Evolutionary conservation across 331 rosid species (phyloP), one percentile per base, ranked within the genome.

Genomic region (Rosa hybrid): DNA sequence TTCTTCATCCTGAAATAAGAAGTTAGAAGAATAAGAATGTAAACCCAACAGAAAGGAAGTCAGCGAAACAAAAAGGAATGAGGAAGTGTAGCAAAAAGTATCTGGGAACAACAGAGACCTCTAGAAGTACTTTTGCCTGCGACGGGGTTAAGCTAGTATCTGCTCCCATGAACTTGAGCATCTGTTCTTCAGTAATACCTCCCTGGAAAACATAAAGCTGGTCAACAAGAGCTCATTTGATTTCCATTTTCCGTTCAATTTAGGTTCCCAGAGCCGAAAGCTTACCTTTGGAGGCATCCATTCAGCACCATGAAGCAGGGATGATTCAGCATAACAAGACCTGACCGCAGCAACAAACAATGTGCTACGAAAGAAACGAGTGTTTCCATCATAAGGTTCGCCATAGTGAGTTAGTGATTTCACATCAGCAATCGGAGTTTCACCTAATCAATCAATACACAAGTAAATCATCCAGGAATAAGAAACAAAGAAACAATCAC

Each of bases 211-310:
- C 60, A 44, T 53, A 77, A 77, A 30, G 39, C 0, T 49, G 5
- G 16, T 12, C 8, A 18, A 6, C 8, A 7, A 6, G 59, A 42
- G 21, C 49, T 12, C 21, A 18, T 27, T 34, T 18, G 16, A 17
- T 48, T 27, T 64, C 30, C 8, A 14, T 16, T 27, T 62, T 30
- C 38, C 0, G 0, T 34, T 20, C 62, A 63, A 77, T 7, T 42
- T 14, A 17, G 8, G 16, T 48, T 11, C 77, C 30, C 5, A 8
- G 69, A 76, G 25, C 41, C 45, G 23, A 76, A 13, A 77, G 72
- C 87, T 81, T 69, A 93, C 99, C 97, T 95, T 95, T 39, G 98
- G 99, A n/a, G 99, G 84, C 98, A 93, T 93, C 99, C 99, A 93
- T 16, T 95, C 94, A 74, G 85, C 91, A 73, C 99, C 99, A 67